Evolutionary conservation across 306 rosid genomes (phyloP).

Genomic region (Cyamopsis tetragonoloba): DNA sequence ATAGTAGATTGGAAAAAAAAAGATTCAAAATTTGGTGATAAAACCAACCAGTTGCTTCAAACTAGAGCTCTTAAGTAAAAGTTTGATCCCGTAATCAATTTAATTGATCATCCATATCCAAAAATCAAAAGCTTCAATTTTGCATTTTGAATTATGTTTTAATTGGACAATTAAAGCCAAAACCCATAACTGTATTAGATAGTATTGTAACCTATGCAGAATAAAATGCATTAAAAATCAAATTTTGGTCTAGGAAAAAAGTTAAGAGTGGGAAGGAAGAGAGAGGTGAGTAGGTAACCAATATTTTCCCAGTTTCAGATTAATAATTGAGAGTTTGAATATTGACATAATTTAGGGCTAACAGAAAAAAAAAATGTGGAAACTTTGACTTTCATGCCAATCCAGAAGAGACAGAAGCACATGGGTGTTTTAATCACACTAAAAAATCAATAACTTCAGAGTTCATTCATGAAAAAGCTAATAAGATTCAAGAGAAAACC

Average conservation of each 20-base stretch:
- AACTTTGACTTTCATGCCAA: background rate
- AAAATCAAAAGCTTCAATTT: background rate
- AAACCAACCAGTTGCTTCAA: background rate
- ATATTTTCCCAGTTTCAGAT: background rate
- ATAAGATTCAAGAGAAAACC: background rate
- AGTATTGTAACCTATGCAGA: background rate
- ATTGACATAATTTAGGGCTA: background rate
- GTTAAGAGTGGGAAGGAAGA: background rate
- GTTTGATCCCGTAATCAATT: background rate
- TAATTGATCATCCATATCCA: background rate
- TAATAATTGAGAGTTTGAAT: background rate
- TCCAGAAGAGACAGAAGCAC: slow-evolving; percentile 3
- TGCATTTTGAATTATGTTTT: background rate
- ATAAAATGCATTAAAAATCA: background rate
- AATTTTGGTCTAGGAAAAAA: background rate
- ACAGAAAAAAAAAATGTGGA: slow-evolving; percentile 1
- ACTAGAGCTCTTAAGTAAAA: background rate
- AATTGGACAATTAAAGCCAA: background rate
- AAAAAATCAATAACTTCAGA: background rate
- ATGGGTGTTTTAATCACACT: background rate
- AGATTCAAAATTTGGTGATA: background rate
- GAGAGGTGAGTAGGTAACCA: background rate
- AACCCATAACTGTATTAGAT: background rate
- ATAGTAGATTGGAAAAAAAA: no score
- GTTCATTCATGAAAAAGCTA: background rate